These are phyloP conservation scores for Alternaria hordeiaustralica DNA, from an alignment of 2,329 filamentous ascomycete genomes.

Conservation along the genomic window DNA sequence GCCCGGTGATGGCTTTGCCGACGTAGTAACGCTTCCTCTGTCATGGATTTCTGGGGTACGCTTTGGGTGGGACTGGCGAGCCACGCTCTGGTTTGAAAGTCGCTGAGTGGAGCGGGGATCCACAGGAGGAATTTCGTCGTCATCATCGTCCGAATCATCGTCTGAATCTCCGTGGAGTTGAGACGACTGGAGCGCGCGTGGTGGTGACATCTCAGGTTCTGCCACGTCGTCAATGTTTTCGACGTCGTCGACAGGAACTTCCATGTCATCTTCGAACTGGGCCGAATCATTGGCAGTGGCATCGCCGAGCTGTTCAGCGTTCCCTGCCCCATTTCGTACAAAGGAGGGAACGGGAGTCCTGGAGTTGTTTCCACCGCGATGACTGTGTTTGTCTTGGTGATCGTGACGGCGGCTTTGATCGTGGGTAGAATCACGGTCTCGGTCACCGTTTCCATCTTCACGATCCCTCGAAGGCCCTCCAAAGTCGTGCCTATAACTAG, in stretches of 20 bases:
- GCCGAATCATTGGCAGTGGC: background rate
- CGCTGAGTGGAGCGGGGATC: background rate
- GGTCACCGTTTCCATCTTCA: background rate
- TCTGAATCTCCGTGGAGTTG: background rate
- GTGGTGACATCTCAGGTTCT: background rate
- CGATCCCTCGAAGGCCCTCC: background rate
- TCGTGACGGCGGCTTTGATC: background rate
- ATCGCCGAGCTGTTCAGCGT: background rate
- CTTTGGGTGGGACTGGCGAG: background rate
- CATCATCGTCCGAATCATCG: background rate
- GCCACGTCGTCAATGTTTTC: background rate
- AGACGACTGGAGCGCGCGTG: background rate
- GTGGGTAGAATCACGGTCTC: background rate
- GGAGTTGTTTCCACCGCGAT: background rate
- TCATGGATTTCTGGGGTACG: background rate
- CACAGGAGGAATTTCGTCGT: background rate
- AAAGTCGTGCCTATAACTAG: conserved; percentile 4
- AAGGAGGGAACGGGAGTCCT: too few species aligned
- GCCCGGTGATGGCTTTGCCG: background rate
- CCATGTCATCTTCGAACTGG: background rate
- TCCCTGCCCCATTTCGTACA: background rate
- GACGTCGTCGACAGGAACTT: background rate
- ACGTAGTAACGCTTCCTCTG: background rate
- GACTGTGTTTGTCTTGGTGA: background rate
- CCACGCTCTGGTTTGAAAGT: background rate